Base-by-base conservation (phyloP, 176 grass and related monocot genomes). In the Cocos nucifera region DNA sequence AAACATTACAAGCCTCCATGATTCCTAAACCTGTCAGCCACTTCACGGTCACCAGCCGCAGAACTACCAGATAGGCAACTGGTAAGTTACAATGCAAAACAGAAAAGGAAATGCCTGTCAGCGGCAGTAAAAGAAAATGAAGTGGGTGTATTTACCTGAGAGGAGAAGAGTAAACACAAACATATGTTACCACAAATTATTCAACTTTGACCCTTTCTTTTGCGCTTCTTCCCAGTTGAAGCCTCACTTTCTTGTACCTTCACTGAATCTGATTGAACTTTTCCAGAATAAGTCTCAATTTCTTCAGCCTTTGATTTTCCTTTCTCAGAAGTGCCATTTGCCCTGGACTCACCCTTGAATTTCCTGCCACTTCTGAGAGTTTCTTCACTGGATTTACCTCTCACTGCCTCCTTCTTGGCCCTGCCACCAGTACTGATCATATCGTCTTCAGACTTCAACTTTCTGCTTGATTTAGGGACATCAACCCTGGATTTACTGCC, bases 61-160 rank as follows among this genome's bases (percentile, higher is more conserved):
- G 35, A 44, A 44, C 35, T 14, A 75, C 82, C 57, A 57, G 54
- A 80, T 64, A 59, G 77, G 53, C 59, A 54, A 77, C 66, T 39
- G 54, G 76, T 8, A 15, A 59, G 75, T 75, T 75, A 67, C 75
- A 82, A 50, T 49, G 52, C 75, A 82, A 62, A 78, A 62, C 73
- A 3, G 56, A 23, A 14, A 23, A 68, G 57, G 17, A 44, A 44
- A 44, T 2, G 10, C 35, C n/a, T 63, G 58, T 50, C 49, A 28
- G 57, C 30, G 9, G 29, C 50, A 72, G 30, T 32, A 69, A 19
- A 63, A 58, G 23, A 57, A 21, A 56, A 23, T 27, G 62, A 0
- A 32, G 44, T 4, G 17, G 19, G 44, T 52, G 61, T 67, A 52
- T 17, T 15, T 82, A 82, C 84, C 56, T 66, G 17, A 44, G 19